These are phyloP conservation scores for Solanum chiquidenum DNA, from an alignment of 257 asterid species.

Conservation along the genomic window DNA sequence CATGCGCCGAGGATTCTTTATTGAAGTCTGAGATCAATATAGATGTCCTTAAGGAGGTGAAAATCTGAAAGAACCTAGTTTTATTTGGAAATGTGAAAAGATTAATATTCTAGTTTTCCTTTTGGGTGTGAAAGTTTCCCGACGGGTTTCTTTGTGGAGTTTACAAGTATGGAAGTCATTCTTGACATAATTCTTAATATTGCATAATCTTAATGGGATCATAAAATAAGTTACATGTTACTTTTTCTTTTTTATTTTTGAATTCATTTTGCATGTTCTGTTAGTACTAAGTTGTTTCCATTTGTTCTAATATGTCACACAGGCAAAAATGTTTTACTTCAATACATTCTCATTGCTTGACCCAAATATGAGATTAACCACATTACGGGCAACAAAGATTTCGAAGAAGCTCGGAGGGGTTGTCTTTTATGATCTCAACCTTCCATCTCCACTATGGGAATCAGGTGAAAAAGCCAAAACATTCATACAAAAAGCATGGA, in stretches of 20 bases:
- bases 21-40: constrained; percentile 64
- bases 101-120: neutral
- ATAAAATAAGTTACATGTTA: neutral
- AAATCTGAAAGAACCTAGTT: neutral
- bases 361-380: constrained; percentile 61
- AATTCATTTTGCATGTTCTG: neutral
- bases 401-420: constrained; percentile 63
- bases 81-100: neutral
- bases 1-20: constrained; percentile 83
- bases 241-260: neutral
- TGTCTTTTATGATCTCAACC: constrained; percentile 74
- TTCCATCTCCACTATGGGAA: constrained; percentile 83
- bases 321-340: constrained; percentile 93
- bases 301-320: constrained; percentile 7
- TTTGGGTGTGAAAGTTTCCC: neutral
- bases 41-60: constrained; percentile 90
- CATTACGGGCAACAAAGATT: constrained; percentile 53
- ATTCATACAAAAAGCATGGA: constrained; percentile 58
- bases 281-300: neutral
- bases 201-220: neutral
- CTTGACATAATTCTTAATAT: neutral
- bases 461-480: constrained; percentile 60
- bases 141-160: neutral
- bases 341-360: constrained; percentile 78
- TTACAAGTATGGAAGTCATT: neutral